Percentiles rank a stretch among this genome's conserved stretches.
phyloP scores from a whole-genome alignment of 2,329 filamentous ascomycete genomes.

The Lasiodiplodia hormozganensis region DNA sequence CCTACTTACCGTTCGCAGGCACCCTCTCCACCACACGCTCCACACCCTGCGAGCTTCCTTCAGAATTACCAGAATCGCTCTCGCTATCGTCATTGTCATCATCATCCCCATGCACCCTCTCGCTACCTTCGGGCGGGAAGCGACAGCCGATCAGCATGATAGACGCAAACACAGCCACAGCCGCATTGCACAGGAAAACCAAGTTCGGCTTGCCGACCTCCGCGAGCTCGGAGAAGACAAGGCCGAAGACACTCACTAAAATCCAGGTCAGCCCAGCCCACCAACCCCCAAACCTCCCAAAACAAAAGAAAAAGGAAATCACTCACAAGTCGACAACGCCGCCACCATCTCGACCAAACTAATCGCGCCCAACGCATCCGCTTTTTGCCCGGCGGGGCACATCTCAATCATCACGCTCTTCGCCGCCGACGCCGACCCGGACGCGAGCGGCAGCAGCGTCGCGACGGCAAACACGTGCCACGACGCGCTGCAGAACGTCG shows the following conservation, averaged over 20 bases:
- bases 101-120: slow-evolving; percentile 29
- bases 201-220: slow-evolving; percentile 64
- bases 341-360: slow-evolving; percentile 75
- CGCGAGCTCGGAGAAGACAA: slow-evolving; percentile 70
- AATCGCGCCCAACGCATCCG: slow-evolving; percentile 72
- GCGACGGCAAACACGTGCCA: slow-evolving; percentile 76
- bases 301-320: too few species aligned
- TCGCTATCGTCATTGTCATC: not conserved
- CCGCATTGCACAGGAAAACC: slow-evolving; percentile 73
- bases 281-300: too few species aligned
- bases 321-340: slow-evolving; percentile 60
- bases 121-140: slow-evolving; percentile 54
- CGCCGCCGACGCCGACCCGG: slow-evolving; percentile 71
- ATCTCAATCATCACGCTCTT: slow-evolving; percentile 78
- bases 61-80: not conserved
- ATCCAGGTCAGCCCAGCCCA: too few species aligned
- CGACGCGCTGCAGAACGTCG: slow-evolving; percentile 65
- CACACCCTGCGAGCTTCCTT: not conserved
- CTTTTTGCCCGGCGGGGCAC: slow-evolving; percentile 66
- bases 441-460: slow-evolving; percentile 70
- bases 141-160: slow-evolving; percentile 53
- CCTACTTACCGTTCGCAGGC: not conserved
- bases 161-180: slow-evolving; percentile 62
- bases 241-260: slow-evolving; percentile 67
- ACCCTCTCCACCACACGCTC: not conserved